Percentiles rank a stretch among this genome's conserved stretches.
Evolutionary conservation across 2,329 filamentous ascomycete species (phyloP).

Genomic region (Botrytis deweyae): DNA sequence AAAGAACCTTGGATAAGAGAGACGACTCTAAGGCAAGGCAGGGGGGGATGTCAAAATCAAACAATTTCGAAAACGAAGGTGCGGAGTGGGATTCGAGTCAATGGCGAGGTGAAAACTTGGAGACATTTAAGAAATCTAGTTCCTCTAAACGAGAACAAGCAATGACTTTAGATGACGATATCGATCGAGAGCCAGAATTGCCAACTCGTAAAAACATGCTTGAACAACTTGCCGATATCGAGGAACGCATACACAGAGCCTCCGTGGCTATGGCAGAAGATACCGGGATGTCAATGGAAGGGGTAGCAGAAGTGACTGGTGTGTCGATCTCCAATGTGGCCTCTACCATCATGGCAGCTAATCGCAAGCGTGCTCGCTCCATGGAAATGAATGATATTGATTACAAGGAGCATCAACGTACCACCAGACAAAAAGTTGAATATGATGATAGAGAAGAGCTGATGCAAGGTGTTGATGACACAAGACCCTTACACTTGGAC

Average conservation of each 20-base stretch:
- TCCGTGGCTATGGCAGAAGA: background rate
- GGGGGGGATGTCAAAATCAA: background rate
- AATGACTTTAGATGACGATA: background rate
- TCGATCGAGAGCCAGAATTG: background rate
- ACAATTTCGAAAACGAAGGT: background rate
- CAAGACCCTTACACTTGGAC: constrained; percentile 6
- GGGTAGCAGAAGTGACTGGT: constrained; percentile 5
- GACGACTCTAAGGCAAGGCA: background rate
- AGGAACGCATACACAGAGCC: constrained; percentile 6
- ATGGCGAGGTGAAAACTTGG: background rate
- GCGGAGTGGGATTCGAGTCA: background rate
- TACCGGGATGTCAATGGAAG: background rate
- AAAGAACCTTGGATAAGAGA: background rate
- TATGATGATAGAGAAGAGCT: background rate
- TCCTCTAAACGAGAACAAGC: background rate
- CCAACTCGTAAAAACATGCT: background rate
- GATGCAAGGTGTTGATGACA: background rate
- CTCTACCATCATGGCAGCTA: constrained; percentile 8
- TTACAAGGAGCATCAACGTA: background rate
- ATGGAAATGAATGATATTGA: background rate
- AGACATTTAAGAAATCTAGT: background rate
- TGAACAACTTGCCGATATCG: constrained; percentile 2
- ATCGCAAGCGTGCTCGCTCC: constrained; percentile 9
- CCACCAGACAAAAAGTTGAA: background rate
- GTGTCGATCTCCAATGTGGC: constrained; percentile 7